Conservation (phyloP, 2,329 filamentous ascomycete species). For the Pseudogymnoascus sp. region DNA sequence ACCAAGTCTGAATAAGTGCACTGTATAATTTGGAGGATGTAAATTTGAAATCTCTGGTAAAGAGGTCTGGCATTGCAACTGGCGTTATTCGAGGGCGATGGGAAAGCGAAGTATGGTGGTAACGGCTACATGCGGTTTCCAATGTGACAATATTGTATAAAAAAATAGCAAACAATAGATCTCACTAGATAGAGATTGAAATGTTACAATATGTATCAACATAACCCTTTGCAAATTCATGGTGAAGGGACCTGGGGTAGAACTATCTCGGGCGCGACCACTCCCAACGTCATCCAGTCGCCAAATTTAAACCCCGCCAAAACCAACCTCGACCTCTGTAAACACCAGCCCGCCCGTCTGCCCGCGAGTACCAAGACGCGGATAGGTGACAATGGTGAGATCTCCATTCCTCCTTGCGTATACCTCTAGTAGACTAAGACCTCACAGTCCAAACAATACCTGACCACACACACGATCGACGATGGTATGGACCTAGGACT, state of each 20-base stretch:
- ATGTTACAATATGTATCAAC: constrained; percentile 5
- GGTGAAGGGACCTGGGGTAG: background rate
- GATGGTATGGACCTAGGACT: constrained; percentile 50
- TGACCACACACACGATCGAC: constrained; percentile 84
- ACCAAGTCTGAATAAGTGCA: constrained; percentile 7
- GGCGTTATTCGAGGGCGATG: constrained; percentile 10
- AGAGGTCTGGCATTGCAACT: constrained; percentile 11
- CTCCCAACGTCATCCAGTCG: constrained; percentile 4
- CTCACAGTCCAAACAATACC: constrained; percentile 91
- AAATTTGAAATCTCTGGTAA: background rate
- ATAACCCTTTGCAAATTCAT: background rate
- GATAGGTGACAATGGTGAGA: constrained; percentile 26
- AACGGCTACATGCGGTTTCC: background rate
- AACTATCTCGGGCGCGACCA: background rate
- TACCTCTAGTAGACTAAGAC: constrained; percentile 16
- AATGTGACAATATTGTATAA: constrained; percentile 9
- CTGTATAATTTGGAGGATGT: constrained; percentile 8
- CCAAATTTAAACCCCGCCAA: constrained; percentile 10
- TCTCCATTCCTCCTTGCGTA: constrained; percentile 11
- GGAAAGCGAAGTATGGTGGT: constrained; percentile 7
- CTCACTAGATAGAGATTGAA: constrained; percentile 4
- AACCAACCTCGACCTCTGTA: constrained; percentile 1
- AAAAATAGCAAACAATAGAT: background rate
- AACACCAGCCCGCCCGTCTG: background rate
- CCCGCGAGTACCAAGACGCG: constrained; percentile 9